Evolutionary conservation across 805 yeast genomes (phyloP).

Genomic region (Cyberlindnera maclurae): DNA sequence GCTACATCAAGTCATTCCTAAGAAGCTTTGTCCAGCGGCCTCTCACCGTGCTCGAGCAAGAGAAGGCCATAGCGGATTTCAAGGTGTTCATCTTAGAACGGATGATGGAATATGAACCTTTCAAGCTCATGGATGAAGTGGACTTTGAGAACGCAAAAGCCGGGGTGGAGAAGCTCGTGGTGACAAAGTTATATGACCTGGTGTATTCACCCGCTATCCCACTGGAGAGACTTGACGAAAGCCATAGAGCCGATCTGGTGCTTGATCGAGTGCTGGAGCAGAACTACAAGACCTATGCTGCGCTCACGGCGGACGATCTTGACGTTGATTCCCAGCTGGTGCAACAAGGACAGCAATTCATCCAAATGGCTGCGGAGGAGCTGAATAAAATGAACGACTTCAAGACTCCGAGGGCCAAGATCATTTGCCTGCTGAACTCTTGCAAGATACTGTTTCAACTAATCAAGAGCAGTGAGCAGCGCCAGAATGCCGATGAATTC

Average conservation of each 20-base stretch:
- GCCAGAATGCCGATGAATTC: conserved; percentile 88
- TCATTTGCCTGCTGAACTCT: conserved; percentile 83
- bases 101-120: conserved; percentile 61
- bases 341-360: conserved; percentile 44
- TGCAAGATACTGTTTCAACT: conserved; percentile 90
- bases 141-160: conserved; percentile 71
- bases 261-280: conserved; percentile 47
- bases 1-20: conserved; percentile 79
- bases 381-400: conserved; percentile 71
- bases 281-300: conserved; percentile 56
- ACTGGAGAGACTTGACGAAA: conserved; percentile 36
- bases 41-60: conserved; percentile 75
- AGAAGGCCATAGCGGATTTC: conserved; percentile 71
- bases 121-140: conserved; percentile 52
- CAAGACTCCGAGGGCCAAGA: conserved; percentile 91
- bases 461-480: conserved; percentile 54
- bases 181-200: conserved; percentile 74
- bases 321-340: conserved; percentile 58
- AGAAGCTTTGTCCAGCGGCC: conserved; percentile 54
- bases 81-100: conserved; percentile 61
- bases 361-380: conserved; percentile 64
- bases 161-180: conserved; percentile 86
- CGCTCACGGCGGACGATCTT: conserved; percentile 60
- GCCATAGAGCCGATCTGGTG: conserved; percentile 55
- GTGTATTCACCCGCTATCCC: conserved; percentile 77